Evolutionary conservation across 2,329 filamentous ascomycete genomes (phyloP).

Genomic region (Thielaviopsis musarum): DNA sequence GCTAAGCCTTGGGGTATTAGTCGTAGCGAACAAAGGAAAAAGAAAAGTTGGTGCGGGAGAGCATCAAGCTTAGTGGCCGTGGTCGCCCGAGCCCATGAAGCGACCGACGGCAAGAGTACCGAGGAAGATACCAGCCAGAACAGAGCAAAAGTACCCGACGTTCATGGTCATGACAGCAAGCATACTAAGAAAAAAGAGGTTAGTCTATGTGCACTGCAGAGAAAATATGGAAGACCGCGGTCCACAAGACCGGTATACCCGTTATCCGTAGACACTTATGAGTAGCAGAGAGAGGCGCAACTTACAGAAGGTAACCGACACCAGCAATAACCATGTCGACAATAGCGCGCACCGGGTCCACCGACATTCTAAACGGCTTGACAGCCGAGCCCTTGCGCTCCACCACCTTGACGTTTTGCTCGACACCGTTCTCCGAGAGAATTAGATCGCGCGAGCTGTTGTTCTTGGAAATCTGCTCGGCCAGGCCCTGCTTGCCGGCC

Average conservation of each 20-base stretch:
- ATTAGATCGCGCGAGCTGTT: constrained; percentile 46
- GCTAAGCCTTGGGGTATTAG: not conserved
- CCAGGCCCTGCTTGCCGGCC: constrained; percentile 41
- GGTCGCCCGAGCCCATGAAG: constrained; percentile 24
- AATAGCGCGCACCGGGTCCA: constrained; percentile 57
- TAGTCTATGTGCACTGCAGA: no score
- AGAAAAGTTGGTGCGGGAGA: not conserved
- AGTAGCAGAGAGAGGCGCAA: constrained; percentile 16
- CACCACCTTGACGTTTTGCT: constrained; percentile 66
- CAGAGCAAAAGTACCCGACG: constrained; percentile 66
- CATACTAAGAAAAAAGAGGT: constrained; percentile 44
- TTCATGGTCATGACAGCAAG: constrained; percentile 84
- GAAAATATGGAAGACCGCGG: no score
- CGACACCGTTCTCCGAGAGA: constrained; percentile 58
- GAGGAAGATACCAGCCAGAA: constrained; percentile 68
- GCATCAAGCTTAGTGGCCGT: not conserved
- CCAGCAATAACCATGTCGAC: constrained; percentile 58
- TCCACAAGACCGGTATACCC: no score
- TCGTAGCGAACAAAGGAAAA: not conserved
- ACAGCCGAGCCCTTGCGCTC: constrained; percentile 33
- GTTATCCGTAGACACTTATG: not conserved
- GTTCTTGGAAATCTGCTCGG: constrained; percentile 41
- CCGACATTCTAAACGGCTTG: constrained; percentile 64
- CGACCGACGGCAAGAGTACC: constrained; percentile 70
- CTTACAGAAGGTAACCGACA: constrained; percentile 74